Conservation (phyloP, 441 rosid genomes). For the Erodium chrysanthum region DNA sequence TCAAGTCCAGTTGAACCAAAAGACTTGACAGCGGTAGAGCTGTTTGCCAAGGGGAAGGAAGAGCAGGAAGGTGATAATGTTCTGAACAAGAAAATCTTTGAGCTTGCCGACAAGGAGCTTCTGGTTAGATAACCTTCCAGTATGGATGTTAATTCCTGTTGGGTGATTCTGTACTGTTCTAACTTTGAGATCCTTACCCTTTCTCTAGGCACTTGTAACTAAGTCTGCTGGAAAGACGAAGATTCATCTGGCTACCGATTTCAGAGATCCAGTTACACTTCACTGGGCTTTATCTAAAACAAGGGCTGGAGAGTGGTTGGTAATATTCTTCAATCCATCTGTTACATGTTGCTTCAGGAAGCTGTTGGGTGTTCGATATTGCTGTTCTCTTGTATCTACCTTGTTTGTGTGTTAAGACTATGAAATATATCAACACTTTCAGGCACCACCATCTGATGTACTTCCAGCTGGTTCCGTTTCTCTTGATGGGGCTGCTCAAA, state of each 20-base stretch:
- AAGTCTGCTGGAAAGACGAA: conserved; percentile 52
- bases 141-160: conserved; percentile 4
- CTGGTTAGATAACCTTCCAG: conserved; percentile 46
- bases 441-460: conserved; percentile 62
- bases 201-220: conserved; percentile 57
- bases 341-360: conserved; percentile 8
- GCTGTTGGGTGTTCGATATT: conserved; percentile 16
- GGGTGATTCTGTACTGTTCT: neutral
- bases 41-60: conserved; percentile 46
- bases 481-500: conserved; percentile 48
- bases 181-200: conserved; percentile 17
- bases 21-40: conserved; percentile 47
- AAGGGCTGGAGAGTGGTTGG: conserved; percentile 78
- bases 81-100: conserved; percentile 54
- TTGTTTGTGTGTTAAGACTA: conserved; percentile 17
- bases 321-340: conserved; percentile 32
- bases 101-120: conserved; percentile 52
- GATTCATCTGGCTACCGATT: conserved; percentile 59
- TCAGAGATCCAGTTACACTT: conserved; percentile 56
- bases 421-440: conserved; percentile 30
- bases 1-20: conserved; percentile 34
- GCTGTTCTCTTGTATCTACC: conserved; percentile 12
- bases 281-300: conserved; percentile 90
- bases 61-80: conserved; percentile 39
- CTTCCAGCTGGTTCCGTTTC: conserved; percentile 69